These are phyloP conservation scores for Coelastrella sp. DNA, from an alignment of 139 green algal genomes.

Conservation along the genomic window DNA sequence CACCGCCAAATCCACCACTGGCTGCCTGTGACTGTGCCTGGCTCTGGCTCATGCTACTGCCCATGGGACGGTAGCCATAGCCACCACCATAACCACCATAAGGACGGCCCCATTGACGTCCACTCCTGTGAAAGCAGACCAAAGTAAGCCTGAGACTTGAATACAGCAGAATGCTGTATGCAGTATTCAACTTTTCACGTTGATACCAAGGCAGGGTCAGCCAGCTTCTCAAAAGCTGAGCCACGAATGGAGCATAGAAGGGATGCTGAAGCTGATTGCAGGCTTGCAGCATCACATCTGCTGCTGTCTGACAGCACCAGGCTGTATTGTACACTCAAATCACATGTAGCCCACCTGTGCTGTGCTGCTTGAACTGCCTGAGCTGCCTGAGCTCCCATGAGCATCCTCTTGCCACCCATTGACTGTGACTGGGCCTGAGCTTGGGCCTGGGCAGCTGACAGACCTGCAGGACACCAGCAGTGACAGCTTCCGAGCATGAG, in stretches of 20 bases:
- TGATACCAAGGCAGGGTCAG: no score
- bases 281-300: background rate
- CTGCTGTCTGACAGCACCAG: background rate
- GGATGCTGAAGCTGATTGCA: background rate
- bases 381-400: background rate
- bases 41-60: background rate
- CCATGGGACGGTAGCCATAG: background rate
- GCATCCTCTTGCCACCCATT: background rate
- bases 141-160: no score
- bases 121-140: no score
- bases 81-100: background rate
- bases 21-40: constrained; percentile 26
- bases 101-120: background rate
- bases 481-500: background rate
- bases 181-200: no score
- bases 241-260: no score
- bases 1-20: background rate
- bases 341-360: background rate
- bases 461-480: background rate
- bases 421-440: constrained; percentile 23
- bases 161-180: no score
- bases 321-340: background rate
- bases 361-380: background rate
- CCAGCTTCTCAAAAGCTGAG: no score
- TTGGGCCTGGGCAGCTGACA: background rate